A percentile compares a stretch with the other conserved stretches of the same genome.
Conservation (phyloP, 2,329 filamentous ascomycete genomes). For the Colletotrichum scovillei region DNA sequence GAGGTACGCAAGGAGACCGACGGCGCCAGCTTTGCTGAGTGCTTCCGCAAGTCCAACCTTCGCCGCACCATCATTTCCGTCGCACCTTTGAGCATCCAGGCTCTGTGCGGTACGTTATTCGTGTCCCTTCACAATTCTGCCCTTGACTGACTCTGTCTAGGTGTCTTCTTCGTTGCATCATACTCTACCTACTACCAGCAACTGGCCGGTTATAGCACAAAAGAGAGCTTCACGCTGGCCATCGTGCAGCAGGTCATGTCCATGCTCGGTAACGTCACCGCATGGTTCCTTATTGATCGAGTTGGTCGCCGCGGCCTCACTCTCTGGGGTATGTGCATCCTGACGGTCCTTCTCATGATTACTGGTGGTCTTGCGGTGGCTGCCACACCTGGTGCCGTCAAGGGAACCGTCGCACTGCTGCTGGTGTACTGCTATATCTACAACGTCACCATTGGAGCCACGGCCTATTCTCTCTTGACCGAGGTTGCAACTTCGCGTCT, state of each 20-base stretch:
- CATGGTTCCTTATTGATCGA: slow-evolving; percentile 46
- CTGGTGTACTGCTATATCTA: slow-evolving; percentile 52
- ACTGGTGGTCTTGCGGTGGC: slow-evolving; percentile 44
- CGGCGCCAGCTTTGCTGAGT: slow-evolving; percentile 51
- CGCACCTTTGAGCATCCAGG: slow-evolving; percentile 49
- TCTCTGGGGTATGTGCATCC: slow-evolving; percentile 44
- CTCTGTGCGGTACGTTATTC: slow-evolving; percentile 49
- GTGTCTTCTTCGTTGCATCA: slow-evolving; percentile 31
- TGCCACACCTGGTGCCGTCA: slow-evolving; percentile 30
- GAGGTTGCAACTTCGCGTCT: slow-evolving; percentile 51
- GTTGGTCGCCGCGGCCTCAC: slow-evolving; percentile 45
- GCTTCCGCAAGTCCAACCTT: slow-evolving; percentile 51
- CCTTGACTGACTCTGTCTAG: not conserved
- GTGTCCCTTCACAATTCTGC: slow-evolving; percentile 24
- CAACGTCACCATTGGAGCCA: slow-evolving; percentile 52
- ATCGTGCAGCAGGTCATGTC: slow-evolving; percentile 43
- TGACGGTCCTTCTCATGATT: slow-evolving; percentile 44
- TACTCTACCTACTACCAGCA: slow-evolving; percentile 54
- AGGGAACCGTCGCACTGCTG: slow-evolving; percentile 48
- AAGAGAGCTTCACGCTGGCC: slow-evolving; percentile 49
- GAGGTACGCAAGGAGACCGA: slow-evolving; percentile 48
- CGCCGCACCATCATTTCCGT: slow-evolving; percentile 53
- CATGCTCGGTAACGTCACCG: slow-evolving; percentile 46
- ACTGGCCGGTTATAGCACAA: slow-evolving; percentile 51
- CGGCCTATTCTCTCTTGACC: slow-evolving; percentile 49